Conservation (phyloP, 192 early-diverging fungal genomes). For the Backusella liffmaniae region DNA sequence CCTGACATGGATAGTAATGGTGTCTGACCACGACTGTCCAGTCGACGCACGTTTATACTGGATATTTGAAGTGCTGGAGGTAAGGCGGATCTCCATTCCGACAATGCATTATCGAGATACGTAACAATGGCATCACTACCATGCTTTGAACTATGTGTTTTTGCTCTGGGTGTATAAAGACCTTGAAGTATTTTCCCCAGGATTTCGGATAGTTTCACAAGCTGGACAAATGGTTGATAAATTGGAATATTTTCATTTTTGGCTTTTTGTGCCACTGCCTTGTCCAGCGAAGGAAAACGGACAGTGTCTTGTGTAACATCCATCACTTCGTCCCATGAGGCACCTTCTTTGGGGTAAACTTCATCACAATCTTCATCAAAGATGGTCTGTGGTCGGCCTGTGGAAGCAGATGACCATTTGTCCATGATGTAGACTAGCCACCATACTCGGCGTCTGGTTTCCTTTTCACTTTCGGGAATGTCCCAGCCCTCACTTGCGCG, state of each 20-base stretch:
- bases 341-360: slow-evolving; percentile 31
- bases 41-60: slow-evolving; percentile 10
- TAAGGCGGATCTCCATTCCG: slow-evolving; percentile 32
- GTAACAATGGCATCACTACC: slow-evolving; percentile 37
- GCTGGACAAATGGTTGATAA: slow-evolving; percentile 42
- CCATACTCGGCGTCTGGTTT: slow-evolving; percentile 72
- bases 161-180: slow-evolving; percentile 34
- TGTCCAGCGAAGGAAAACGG: slow-evolving; percentile 32
- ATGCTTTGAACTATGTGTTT: slow-evolving; percentile 30
- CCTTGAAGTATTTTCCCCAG: slow-evolving; percentile 35
- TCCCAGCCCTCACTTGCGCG: slow-evolving; percentile 59
- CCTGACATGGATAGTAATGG: slow-evolving; percentile 34
- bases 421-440: slow-evolving; percentile 79
- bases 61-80: slow-evolving; percentile 31
- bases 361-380: slow-evolving; percentile 43
- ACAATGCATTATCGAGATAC: slow-evolving; percentile 31
- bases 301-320: slow-evolving; percentile 12
- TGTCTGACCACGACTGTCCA: slow-evolving; percentile 22
- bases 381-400: slow-evolving; percentile 57
- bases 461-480: slow-evolving; percentile 53
- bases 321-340: slow-evolving; percentile 39
- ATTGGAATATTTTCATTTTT: slow-evolving; percentile 31
- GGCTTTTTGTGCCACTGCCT: slow-evolving; percentile 17
- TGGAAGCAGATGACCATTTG: slow-evolving; percentile 60
- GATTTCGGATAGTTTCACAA: slow-evolving; percentile 39